Evolutionary conservation across 306 rosid genomes (phyloP).

Genomic region (Prosopis cineraria): DNA sequence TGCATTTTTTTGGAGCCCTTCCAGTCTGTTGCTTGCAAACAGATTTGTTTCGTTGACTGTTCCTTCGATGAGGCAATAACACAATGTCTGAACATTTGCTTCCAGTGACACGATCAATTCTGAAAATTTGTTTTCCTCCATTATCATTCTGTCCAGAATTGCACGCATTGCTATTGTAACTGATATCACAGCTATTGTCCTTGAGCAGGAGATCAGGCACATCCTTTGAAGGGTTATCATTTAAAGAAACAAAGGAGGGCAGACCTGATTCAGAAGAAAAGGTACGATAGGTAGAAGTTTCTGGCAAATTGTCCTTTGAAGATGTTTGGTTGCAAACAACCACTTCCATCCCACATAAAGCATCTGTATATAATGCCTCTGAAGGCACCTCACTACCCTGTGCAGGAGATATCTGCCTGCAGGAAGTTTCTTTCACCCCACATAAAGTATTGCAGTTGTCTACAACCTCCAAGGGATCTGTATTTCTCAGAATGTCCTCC

Average conservation of each 20-base stretch:
- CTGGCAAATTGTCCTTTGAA: no score
- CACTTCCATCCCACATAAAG: no score
- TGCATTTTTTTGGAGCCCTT: conserved; percentile 63
- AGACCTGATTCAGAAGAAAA: conserved; percentile 47
- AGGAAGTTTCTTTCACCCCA: conserved; percentile 30
- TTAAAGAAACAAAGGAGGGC: conserved; percentile 37
- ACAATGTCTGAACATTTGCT: conserved; percentile 30
- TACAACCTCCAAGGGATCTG: neutral
- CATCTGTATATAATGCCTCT: conserved; percentile 9
- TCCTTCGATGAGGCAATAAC: conserved; percentile 53
- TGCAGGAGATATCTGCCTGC: conserved; percentile 30
- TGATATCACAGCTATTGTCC: conserved; percentile 41
- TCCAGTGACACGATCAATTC: conserved; percentile 49
- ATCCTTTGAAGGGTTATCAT: conserved; percentile 45
- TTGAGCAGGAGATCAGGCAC: conserved; percentile 28
- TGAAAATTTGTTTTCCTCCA: conserved; percentile 49
- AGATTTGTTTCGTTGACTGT: conserved; percentile 48
- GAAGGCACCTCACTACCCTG: conserved; percentile 37
- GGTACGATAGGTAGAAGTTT: conserved; percentile 11
- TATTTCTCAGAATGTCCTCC: neutral
- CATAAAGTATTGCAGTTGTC: conserved; percentile 1
- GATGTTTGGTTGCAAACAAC: no score
- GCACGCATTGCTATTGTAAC: conserved; percentile 39
- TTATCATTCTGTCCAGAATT: conserved; percentile 40
- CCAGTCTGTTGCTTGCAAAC: conserved; percentile 54